phyloP scores from a whole-genome alignment of 371 early-diverging fungal genomes.

The Zychaea mexicana region DNA sequence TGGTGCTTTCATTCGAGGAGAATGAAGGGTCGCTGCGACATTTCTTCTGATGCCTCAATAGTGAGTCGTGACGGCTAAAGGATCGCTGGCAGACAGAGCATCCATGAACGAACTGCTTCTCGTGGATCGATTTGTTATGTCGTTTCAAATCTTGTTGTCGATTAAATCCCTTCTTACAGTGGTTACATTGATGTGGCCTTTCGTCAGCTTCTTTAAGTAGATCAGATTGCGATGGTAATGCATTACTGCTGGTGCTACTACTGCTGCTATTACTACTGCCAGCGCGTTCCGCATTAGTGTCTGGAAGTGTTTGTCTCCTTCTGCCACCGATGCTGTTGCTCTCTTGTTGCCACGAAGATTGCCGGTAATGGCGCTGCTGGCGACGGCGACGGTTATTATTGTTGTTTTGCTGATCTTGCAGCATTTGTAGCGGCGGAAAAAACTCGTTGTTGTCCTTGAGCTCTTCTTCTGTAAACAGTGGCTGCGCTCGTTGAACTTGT shows the following conservation, averaged over 20 bases:
- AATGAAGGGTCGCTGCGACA: not conserved
- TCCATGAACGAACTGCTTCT: not conserved
- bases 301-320: too few relatives aligned
- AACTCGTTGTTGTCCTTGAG: not conserved
- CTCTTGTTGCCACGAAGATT: too few relatives aligned
- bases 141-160: conserved; percentile 7
- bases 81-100: not conserved
- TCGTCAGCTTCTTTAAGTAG: not conserved
- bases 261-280: too few relatives aligned
- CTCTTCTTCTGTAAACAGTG: not conserved
- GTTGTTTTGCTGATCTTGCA: not conserved
- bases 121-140: not conserved
- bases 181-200: not conserved
- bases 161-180: not conserved
- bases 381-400: not conserved
- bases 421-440: not conserved
- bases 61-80: not conserved
- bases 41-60: not conserved
- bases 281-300: too few relatives aligned
- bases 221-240: not conserved
- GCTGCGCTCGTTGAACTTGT: not conserved
- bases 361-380: not conserved
- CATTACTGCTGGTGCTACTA: not conserved
- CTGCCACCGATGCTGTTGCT: too few relatives aligned
- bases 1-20: not conserved